phyloP scores from a whole-genome alignment of 352 stramenopile genomes.

The Globisporangium mamillatum region DNA sequence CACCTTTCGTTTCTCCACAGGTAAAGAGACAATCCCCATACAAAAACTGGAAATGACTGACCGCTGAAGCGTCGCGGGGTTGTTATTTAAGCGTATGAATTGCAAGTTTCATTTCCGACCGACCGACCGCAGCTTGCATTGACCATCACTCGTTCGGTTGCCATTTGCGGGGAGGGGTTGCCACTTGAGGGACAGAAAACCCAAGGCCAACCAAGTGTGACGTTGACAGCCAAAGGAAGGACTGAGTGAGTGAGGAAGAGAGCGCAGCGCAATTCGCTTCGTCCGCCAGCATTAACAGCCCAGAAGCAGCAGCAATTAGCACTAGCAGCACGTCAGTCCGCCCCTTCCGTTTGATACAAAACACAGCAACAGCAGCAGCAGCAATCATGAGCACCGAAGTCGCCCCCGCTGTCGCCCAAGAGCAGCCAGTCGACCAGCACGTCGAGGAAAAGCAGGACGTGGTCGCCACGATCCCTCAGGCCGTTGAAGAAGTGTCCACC shows the following conservation, averaged over 20 bases:
- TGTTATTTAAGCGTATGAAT: background rate
- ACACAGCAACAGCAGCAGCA: slow-evolving; percentile 9
- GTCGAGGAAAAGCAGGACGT: slow-evolving; percentile 29
- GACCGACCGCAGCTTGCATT: background rate
- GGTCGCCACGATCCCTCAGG: slow-evolving; percentile 30
- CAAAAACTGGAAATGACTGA: slow-evolving; percentile 10
- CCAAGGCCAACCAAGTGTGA: slow-evolving; percentile 27
- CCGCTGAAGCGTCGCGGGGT: slow-evolving; percentile 4
- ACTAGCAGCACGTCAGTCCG: background rate
- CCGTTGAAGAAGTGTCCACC: slow-evolving; percentile 45
- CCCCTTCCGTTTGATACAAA: slow-evolving; percentile 5
- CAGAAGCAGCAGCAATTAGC: background rate
- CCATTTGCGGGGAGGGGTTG: slow-evolving; percentile 6
- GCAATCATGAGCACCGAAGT: slow-evolving; percentile 41
- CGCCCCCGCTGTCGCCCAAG: slow-evolving; percentile 18
- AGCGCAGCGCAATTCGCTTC: slow-evolving; percentile 10
- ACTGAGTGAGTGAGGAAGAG: slow-evolving; percentile 6
- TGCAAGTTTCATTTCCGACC: background rate
- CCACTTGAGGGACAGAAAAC: slow-evolving; percentile 14
- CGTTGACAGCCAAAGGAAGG: slow-evolving; percentile 11
- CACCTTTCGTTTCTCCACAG: background rate
- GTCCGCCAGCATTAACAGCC: slow-evolving; percentile 3
- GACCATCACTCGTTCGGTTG: background rate
- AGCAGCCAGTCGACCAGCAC: slow-evolving; percentile 28
- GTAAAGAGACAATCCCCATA: background rate